Evolutionary conservation across 148 eudicot genomes (phyloP).

Genomic region (Spergularia marina): DNA sequence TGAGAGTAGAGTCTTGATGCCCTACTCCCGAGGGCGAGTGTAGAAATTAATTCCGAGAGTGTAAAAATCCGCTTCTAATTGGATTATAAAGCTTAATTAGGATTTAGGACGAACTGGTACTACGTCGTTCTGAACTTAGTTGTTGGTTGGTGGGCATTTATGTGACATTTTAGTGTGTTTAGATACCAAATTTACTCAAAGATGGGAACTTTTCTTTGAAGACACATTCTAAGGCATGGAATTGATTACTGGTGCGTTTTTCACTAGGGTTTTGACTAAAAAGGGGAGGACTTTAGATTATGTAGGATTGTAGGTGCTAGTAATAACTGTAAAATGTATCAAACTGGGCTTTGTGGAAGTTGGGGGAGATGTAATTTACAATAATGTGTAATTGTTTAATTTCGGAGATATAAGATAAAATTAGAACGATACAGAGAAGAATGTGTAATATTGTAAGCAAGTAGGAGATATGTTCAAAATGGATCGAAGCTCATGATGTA

Average conservation of each 20-base stretch:
- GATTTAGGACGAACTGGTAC: too few species aligned
- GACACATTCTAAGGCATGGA: slow-evolving; percentile 2
- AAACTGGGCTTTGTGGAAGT: slow-evolving; percentile 1
- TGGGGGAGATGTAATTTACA: not conserved
- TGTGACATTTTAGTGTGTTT: slow-evolving; percentile 1
- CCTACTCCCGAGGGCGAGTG: too few species aligned
- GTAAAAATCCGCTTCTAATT: too few species aligned
- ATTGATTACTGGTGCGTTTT: not conserved
- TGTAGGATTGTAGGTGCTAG: not conserved
- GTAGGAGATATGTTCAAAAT: not conserved
- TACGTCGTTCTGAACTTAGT: not conserved
- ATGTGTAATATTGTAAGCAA: too few species aligned
- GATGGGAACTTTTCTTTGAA: not conserved
- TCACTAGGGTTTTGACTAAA: not conserved
- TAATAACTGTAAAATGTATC: not conserved
- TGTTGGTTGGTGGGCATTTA: slow-evolving; percentile 21
- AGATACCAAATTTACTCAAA: not conserved
- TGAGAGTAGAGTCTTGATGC: not conserved
- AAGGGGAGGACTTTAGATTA: not conserved
- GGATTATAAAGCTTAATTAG: too few species aligned
- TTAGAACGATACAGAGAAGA: too few species aligned
- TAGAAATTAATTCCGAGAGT: too few species aligned
- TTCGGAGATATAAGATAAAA: too few species aligned
- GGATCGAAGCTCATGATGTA: not conserved
- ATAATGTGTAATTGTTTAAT: not conserved